Evolutionary conservation across 345 rosid genomes (phyloP).

Genomic region (Xanthoceras sorbifolium): DNA sequence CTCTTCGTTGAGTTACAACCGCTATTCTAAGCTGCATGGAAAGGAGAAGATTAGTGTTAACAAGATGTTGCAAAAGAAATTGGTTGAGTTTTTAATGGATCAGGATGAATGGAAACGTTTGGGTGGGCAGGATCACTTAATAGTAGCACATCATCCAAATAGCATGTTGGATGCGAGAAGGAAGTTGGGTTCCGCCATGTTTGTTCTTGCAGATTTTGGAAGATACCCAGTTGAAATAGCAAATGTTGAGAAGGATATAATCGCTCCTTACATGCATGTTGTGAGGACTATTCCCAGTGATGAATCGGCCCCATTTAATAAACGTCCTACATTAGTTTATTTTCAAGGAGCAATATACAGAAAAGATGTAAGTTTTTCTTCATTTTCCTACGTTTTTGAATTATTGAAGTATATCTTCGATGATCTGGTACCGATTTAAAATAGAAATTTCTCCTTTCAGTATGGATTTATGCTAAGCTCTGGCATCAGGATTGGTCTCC

Average conservation of each 20-base stretch:
- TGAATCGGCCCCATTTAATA: constrained; percentile 62
- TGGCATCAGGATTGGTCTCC: not conserved
- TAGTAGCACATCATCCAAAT: constrained; percentile 88
- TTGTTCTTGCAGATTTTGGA: constrained; percentile 94
- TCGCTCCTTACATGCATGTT: constrained; percentile 88
- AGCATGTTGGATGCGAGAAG: constrained; percentile 66
- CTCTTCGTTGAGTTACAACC: constrained; percentile 76
- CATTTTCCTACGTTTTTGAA: not conserved
- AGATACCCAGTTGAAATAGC: constrained; percentile 73
- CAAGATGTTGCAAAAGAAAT: constrained; percentile 62
- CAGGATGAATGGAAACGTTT: constrained; percentile 61
- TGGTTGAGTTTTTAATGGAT: constrained; percentile 52
- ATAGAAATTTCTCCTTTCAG: not conserved
- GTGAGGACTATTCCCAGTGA: constrained; percentile 51
- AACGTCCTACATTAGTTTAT: constrained; percentile 67
- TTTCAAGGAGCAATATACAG: constrained; percentile 93
- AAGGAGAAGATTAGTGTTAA: constrained; percentile 53
- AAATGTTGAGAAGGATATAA: constrained; percentile 71
- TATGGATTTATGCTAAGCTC: constrained; percentile 2
- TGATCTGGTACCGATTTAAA: not conserved
- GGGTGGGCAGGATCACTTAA: constrained; percentile 64
- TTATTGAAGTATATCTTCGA: constrained; percentile 4
- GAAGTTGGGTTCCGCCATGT: constrained; percentile 74
- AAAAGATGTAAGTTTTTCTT: constrained; percentile 72
- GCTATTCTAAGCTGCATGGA: constrained; percentile 64